phyloP scores from a whole-genome alignment of 805 yeast species.

The Ogataea saltuana region DNA sequence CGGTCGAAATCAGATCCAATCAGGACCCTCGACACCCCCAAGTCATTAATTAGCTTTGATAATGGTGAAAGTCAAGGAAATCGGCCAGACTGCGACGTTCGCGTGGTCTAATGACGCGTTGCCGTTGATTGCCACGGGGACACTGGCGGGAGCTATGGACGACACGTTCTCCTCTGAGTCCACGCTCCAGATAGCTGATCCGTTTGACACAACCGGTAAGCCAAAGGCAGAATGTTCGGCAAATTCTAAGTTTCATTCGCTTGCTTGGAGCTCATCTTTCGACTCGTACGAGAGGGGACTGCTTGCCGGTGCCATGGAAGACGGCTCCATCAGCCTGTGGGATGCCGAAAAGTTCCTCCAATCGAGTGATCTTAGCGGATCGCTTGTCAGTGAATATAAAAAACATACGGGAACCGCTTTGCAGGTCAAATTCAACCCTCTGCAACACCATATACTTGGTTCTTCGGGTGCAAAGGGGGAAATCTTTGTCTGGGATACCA shows the following conservation, averaged over 20 bases:
- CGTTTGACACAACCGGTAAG: constrained; percentile 43
- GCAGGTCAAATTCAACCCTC: constrained; percentile 74
- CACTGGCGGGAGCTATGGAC: constrained; percentile 95
- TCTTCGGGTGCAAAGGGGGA: constrained; percentile 91
- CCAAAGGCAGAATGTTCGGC: constrained; percentile 49
- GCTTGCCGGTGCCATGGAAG: constrained; percentile 88
- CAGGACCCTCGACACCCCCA: neutral
- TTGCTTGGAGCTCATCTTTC: constrained; percentile 76
- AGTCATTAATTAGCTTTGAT: too few species aligned
- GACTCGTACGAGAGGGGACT: constrained; percentile 51
- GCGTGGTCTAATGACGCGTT: constrained; percentile 85
- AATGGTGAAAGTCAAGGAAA: constrained; percentile 87
- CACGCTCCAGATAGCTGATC: constrained; percentile 76
- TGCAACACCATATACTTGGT: constrained; percentile 69
- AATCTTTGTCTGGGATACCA: constrained; percentile 86
- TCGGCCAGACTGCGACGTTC: constrained; percentile 85
- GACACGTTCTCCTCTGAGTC: constrained; percentile 80
- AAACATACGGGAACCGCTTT: constrained; percentile 72
- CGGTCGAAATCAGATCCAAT: neutral
- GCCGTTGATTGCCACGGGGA: constrained; percentile 85
- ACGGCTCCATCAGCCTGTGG: constrained; percentile 79
- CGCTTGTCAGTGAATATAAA: constrained; percentile 51
- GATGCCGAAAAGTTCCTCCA: constrained; percentile 53
- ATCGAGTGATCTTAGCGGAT: constrained; percentile 41
- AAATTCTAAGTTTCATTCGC: constrained; percentile 68